Evolutionary conservation across 1,284 basidiomycete species (phyloP).

Genomic region (Ganoderma sp.): DNA sequence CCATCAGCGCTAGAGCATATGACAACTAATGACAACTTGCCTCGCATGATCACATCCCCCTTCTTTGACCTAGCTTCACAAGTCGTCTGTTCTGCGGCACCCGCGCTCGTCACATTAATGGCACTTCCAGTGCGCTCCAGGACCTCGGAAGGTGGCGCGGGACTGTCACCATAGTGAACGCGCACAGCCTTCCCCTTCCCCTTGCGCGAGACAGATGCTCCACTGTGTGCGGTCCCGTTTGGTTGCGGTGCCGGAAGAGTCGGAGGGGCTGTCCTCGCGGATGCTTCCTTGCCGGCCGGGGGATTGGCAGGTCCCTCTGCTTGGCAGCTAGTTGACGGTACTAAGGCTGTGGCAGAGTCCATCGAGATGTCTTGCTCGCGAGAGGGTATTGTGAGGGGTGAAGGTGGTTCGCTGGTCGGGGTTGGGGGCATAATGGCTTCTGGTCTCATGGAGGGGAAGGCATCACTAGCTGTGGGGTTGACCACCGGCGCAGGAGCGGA

Average conservation of each 20-base stretch:
- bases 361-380: slow-evolving; percentile 10
- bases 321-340: neutral
- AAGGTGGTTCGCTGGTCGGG: slow-evolving; percentile 6
- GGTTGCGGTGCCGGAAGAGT: neutral
- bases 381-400: slow-evolving; percentile 11
- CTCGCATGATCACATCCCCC: slow-evolving; percentile 66
- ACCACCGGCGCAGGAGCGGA: slow-evolving; percentile 19
- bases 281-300: neutral
- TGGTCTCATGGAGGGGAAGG: slow-evolving; percentile 25
- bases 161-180: slow-evolving; percentile 45
- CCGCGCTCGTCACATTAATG: slow-evolving; percentile 66
- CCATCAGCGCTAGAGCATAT: slow-evolving; percentile 30
- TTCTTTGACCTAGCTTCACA: slow-evolving; percentile 39
- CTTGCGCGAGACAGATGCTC: slow-evolving; percentile 19
- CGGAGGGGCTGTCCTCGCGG: neutral
- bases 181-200: slow-evolving; percentile 37
- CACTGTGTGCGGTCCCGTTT: neutral
- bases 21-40: slow-evolving; percentile 43
- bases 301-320: neutral
- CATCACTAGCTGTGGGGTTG: slow-evolving; percentile 8
- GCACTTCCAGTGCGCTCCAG: slow-evolving; percentile 58
- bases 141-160: slow-evolving; percentile 63
- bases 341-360: slow-evolving; percentile 31
- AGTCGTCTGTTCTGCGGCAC: slow-evolving; percentile 49
- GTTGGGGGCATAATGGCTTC: slow-evolving; percentile 46